Evolutionary conservation across 2,329 filamentous ascomycete species (phyloP).

Genomic region (Fusarium abutilonis): DNA sequence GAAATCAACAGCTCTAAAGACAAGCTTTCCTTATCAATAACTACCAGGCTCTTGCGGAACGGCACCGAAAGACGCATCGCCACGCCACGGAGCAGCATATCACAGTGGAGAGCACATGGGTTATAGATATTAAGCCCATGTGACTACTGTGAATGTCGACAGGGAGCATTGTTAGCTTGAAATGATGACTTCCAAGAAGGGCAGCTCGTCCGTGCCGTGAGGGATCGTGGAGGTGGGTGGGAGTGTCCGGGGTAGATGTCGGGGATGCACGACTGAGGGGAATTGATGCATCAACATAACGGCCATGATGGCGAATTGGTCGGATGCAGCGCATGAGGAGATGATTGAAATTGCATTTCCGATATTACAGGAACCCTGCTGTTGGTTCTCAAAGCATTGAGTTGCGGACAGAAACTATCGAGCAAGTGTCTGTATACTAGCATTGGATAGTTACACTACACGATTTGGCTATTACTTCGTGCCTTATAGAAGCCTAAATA

Average conservation of each 20-base stretch:
- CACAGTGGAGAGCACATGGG: conserved; percentile 12
- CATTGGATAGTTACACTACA: neutral
- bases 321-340: conserved; percentile 1
- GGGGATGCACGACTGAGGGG: neutral
- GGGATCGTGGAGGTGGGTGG: conserved; percentile 29
- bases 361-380: neutral
- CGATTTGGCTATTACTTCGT: conserved; percentile 15
- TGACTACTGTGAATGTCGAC: conserved; percentile 17
- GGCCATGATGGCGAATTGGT: neutral
- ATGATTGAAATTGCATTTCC: neutral
- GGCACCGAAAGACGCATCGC: conserved; percentile 7
- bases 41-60: conserved; percentile 1
- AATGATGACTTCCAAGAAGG: conserved; percentile 32
- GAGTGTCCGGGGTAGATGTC: conserved; percentile 7
- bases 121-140: conserved; percentile 13
- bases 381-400: neutral
- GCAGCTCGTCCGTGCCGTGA: conserved; percentile 27
- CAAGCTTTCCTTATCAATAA: conserved; percentile 34
- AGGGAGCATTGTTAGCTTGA: conserved; percentile 25
- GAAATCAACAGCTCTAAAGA: conserved; percentile 3
- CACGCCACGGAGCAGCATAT: conserved; percentile 17
- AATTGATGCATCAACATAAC: conserved; percentile 1
- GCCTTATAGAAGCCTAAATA: conserved; percentile 15
- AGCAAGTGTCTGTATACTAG: neutral
- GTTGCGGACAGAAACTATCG: neutral